A percentile compares a stretch with the other conserved stretches of the same genome.
These are phyloP conservation scores for Annulohypoxylon moriforme DNA, from an alignment of 495 filamentous ascomycete species.

Conservation along the genomic window DNA sequence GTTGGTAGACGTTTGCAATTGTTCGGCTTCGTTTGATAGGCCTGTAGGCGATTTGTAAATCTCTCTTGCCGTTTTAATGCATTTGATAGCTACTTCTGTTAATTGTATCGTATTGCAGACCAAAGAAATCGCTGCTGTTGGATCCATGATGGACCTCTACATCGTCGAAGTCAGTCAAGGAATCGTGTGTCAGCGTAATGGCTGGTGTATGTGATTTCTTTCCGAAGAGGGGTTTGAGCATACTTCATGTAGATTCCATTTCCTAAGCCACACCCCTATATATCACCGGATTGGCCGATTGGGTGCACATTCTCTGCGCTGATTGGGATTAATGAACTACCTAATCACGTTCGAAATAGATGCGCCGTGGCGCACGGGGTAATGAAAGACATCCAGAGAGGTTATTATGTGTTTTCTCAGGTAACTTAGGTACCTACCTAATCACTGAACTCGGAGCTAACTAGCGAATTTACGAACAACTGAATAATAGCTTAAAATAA, in stretches of 20 bases:
- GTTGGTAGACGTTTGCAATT: background rate
- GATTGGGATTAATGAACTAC: too few species aligned
- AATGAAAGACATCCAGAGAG: too few species aligned
- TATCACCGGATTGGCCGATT: too few species aligned
- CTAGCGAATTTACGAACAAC: too few species aligned
- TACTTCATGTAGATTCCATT: background rate
- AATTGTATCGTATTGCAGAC: constrained; percentile 13
- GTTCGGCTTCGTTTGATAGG: background rate
- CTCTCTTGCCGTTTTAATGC: constrained; percentile 6
- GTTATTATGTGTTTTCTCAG: too few species aligned
- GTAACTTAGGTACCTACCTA: too few species aligned
- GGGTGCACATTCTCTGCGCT: too few species aligned
- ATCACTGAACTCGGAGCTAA: too few species aligned
- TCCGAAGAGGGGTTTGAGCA: background rate
- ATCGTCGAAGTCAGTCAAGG: background rate
- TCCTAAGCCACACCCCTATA: background rate
- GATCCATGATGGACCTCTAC: constrained; percentile 2
- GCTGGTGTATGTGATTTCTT: background rate
- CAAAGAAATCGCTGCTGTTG: background rate
- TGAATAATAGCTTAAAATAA: too few species aligned
- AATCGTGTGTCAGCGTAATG: background rate
- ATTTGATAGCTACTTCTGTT: background rate
- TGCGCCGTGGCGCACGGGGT: too few species aligned
- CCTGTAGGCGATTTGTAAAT: constrained; percentile 16
- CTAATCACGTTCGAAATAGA: too few species aligned